phyloP scores from a whole-genome alignment of 495 filamentous ascomycete genomes.

The Aspergillus diversus region DNA sequence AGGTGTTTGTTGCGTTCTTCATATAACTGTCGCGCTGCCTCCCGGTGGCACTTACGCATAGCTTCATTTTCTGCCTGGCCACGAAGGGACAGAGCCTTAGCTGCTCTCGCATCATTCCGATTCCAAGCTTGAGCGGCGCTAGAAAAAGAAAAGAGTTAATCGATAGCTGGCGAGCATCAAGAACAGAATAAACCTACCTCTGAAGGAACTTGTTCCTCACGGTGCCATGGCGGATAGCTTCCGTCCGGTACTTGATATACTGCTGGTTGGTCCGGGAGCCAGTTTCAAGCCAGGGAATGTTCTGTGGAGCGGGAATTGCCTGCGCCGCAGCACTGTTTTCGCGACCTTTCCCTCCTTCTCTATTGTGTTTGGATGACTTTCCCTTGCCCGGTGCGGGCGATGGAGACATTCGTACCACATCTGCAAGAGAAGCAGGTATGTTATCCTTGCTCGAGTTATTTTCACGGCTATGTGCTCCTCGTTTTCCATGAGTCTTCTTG shows the following conservation, averaged over 20 bases:
- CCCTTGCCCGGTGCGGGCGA: constrained; percentile 64
- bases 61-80: constrained; percentile 95
- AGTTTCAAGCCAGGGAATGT: constrained; percentile 97
- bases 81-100: constrained; percentile 90
- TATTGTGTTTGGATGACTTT: constrained; percentile 49
- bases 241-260: constrained; percentile 90
- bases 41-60: constrained; percentile 96
- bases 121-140: constrained; percentile 99
- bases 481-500: constrained; percentile 91
- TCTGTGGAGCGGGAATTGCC: constrained; percentile 83
- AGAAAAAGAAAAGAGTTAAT: constrained; percentile 23
- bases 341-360: constrained; percentile 55
- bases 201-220: constrained; percentile 97
- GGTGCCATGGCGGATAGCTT: constrained; percentile 95
- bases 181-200: constrained; percentile 58
- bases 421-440: constrained; percentile 81
- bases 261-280: constrained; percentile 88
- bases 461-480: constrained; percentile 70
- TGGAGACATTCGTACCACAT: constrained; percentile 91
- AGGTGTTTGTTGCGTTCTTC: constrained; percentile 88
- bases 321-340: constrained; percentile 81
- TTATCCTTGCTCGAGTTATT: constrained; percentile 60
- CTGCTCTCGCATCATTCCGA: constrained; percentile 93
- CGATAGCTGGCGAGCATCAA: constrained; percentile 25
- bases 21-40: constrained; percentile 89